phyloP scores from a whole-genome alignment of 345 rosid genomes.

The Populus euphratica region DNA sequence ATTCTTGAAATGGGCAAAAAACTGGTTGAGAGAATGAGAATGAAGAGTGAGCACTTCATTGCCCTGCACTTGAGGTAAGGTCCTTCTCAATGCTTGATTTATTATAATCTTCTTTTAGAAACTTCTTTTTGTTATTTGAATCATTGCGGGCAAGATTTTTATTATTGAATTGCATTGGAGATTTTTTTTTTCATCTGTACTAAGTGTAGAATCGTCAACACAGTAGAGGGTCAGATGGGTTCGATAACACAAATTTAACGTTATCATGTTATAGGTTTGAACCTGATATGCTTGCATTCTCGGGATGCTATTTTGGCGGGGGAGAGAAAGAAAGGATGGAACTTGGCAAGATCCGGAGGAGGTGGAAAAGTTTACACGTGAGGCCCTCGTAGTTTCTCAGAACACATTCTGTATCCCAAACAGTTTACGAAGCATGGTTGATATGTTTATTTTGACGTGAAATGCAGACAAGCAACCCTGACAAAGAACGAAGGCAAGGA shows the following conservation, averaged over 20 bases:
- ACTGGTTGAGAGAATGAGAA: constrained; percentile 70
- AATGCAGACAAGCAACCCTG: constrained; percentile 67
- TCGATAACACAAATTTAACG: constrained; percentile 3
- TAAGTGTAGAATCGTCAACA: background rate
- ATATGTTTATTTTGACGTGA: constrained; percentile 6
- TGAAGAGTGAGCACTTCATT: constrained; percentile 57
- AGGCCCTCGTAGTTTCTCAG: constrained; percentile 21
- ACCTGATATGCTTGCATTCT: constrained; percentile 96
- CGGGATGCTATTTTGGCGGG: constrained; percentile 91
- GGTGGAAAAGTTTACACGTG: constrained; percentile 87
- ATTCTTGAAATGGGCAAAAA: constrained; percentile 61
- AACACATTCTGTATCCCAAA: background rate
- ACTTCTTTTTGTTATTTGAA: background rate
- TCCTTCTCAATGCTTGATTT: background rate
- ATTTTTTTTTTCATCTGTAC: background rate
- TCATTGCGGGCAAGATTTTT: background rate
- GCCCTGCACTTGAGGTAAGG: constrained; percentile 84
- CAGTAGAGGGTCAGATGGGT: background rate
- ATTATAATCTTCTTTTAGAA: background rate
- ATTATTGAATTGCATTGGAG: background rate
- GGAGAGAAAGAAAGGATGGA: constrained; percentile 73
- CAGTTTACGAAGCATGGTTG: background rate
- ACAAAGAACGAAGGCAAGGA: constrained; percentile 71
- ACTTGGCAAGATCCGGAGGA: constrained; percentile 70
- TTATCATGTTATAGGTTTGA: constrained; percentile 60